Conservation (phyloP, 441 rosid genomes). For the Gossypium schwendimanii region DNA sequence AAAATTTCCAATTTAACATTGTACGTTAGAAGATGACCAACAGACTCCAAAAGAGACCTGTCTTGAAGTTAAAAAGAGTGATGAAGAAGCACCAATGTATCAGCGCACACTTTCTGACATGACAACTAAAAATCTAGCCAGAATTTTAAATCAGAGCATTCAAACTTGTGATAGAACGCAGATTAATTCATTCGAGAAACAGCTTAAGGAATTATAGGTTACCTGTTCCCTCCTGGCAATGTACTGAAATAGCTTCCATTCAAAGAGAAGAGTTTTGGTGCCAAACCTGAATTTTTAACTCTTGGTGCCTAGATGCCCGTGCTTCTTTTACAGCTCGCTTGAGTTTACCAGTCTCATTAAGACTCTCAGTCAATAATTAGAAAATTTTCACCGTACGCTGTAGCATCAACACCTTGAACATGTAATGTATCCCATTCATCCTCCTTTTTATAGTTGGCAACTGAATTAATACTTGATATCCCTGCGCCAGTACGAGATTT, state of each 20-base stretch:
- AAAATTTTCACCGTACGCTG: conserved; percentile 24
- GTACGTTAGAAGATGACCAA: background rate
- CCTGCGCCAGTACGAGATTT: conserved; percentile 19
- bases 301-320: conserved; percentile 69
- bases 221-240: background rate
- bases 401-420: conserved; percentile 17
- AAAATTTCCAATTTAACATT: background rate
- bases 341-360: conserved; percentile 75
- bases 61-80: background rate
- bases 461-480: conserved; percentile 18
- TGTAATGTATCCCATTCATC: conserved; percentile 9
- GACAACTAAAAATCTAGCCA: background rate
- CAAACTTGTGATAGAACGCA: background rate
- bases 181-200: background rate
- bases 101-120: background rate
- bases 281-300: conserved; percentile 65
- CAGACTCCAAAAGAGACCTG: background rate
- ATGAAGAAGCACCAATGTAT: background rate
- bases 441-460: conserved; percentile 12
- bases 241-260: background rate
- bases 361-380: conserved; percentile 58
- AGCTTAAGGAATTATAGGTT: background rate
- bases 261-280: background rate
- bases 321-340: conserved; percentile 71
- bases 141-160: background rate